phyloP scores from a whole-genome alignment of 2,329 filamentous ascomycete species.

The Arthroderma sp. region DNA sequence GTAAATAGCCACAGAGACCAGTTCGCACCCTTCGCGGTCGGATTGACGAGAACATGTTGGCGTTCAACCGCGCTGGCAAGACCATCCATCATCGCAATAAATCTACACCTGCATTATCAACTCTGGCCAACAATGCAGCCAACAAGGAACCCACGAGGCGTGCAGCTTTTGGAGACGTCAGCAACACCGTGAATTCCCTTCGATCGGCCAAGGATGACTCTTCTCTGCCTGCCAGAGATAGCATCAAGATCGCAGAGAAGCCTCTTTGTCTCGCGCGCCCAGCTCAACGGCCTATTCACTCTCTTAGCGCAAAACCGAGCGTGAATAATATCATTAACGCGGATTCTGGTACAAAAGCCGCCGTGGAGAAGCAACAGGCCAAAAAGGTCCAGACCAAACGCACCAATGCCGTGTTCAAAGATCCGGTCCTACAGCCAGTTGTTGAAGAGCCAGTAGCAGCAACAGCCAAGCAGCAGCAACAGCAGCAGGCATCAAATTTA shows the following conservation, averaged over 20 bases:
- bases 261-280: slow-evolving; percentile 42
- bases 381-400: slow-evolving; percentile 42
- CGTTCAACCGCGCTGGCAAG: slow-evolving; percentile 39
- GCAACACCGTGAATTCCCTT: slow-evolving; percentile 45
- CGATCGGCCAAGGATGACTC: slow-evolving; percentile 45
- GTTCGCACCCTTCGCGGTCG: slow-evolving; percentile 47
- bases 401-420: slow-evolving; percentile 31
- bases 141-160: slow-evolving; percentile 60
- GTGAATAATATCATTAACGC: not conserved
- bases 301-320: not conserved
- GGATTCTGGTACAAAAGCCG: slow-evolving; percentile 20
- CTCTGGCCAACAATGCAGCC: slow-evolving; percentile 25
- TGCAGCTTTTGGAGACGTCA: slow-evolving; percentile 70
- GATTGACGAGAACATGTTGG: slow-evolving; percentile 57
- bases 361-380: slow-evolving; percentile 18
- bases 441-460: not conserved
- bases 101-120: slow-evolving; percentile 54
- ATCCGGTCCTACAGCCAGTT: slow-evolving; percentile 2
- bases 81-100: slow-evolving; percentile 70
- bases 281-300: slow-evolving; percentile 45
- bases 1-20: slow-evolving; percentile 55
- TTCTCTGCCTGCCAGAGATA: slow-evolving; percentile 38
- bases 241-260: slow-evolving; percentile 24
- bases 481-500: not conserved
- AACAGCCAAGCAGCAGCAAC: not conserved